phyloP scores from a whole-genome alignment of 768 basidiomycete genomes.

The Mycena rebaudengoi region DNA sequence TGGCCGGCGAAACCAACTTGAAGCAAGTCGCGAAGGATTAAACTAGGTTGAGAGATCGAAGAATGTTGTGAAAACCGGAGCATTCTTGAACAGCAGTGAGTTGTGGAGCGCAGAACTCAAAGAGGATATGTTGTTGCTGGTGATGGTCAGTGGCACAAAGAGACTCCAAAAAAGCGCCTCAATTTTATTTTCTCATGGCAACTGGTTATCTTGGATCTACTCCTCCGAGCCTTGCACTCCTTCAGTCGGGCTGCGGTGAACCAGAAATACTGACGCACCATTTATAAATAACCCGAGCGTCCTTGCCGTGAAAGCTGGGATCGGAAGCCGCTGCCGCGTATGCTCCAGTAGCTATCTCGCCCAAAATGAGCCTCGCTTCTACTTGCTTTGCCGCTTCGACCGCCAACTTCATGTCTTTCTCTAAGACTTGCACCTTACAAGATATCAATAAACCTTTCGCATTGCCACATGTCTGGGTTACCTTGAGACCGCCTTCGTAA shows the following conservation, averaged over 20 bases:
- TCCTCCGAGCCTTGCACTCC: constrained; percentile 7
- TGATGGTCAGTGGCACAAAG: no score
- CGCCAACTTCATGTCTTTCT: constrained; percentile 53
- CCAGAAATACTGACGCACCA: constrained; percentile 37
- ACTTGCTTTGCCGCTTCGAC: constrained; percentile 46
- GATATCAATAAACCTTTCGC: neutral
- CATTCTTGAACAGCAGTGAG: no score
- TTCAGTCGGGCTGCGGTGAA: neutral
- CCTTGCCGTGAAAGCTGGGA: constrained; percentile 46
- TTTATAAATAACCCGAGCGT: constrained; percentile 51
- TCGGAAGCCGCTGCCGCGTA: constrained; percentile 51
- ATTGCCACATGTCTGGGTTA: constrained; percentile 4
- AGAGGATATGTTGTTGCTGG: no score
- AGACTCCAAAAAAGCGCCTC: no score
- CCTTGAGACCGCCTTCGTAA: constrained; percentile 55
- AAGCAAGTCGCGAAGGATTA: no score
- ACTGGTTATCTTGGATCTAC: constrained; percentile 2
- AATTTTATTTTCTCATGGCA: no score
- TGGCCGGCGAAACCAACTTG: no score
- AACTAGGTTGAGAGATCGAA: no score
- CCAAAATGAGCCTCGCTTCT: constrained; percentile 49
- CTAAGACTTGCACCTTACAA: constrained; percentile 51
- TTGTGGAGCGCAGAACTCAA: no score
- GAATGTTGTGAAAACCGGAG: no score
- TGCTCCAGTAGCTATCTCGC: constrained; percentile 45